These are phyloP conservation scores for Cutaneotrichosporon spelunceum DNA, from an alignment of 1,284 basidiomycete species.

Conservation along the genomic window DNA sequence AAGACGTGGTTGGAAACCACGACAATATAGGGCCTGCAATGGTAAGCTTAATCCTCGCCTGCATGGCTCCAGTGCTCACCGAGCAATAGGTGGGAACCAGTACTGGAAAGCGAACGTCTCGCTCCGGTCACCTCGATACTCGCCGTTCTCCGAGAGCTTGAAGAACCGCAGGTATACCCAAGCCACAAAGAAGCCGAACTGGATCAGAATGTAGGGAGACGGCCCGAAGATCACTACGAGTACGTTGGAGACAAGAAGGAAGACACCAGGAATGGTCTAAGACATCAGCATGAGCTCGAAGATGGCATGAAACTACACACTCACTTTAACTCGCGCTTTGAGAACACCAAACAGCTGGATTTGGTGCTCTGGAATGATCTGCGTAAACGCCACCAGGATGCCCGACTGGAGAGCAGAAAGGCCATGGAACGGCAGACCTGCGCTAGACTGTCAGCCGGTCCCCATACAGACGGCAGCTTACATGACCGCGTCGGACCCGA, in stretches of 20 bases:
- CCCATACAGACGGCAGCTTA: slow-evolving; percentile 54
- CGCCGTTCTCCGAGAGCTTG: slow-evolving; percentile 68
- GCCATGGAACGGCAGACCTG: slow-evolving; percentile 84
- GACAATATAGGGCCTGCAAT: slow-evolving; percentile 58
- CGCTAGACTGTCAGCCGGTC: slow-evolving; percentile 55
- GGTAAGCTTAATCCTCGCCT: slow-evolving; percentile 37
- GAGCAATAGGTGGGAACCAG: slow-evolving; percentile 93
- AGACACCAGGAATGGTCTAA: slow-evolving; percentile 86
- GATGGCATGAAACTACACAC: slow-evolving; percentile 17
- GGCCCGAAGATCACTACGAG: slow-evolving; percentile 83
- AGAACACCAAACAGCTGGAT: slow-evolving; percentile 84
- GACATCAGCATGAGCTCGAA: slow-evolving; percentile 1
- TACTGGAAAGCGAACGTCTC: slow-evolving; percentile 94
- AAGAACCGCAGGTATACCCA: slow-evolving; percentile 97
- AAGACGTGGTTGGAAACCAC: slow-evolving; percentile 68
- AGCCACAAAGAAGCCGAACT: slow-evolving; percentile 94
- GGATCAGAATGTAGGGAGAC: slow-evolving; percentile 92
- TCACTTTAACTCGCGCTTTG: slow-evolving; percentile 83
- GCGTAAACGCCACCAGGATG: slow-evolving; percentile 91
- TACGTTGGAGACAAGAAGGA: slow-evolving; percentile 85
- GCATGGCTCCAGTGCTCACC: slow-evolving; percentile 59
- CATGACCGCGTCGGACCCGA: slow-evolving; percentile 53
- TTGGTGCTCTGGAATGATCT: slow-evolving; percentile 96
- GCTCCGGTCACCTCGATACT: slow-evolving; percentile 73
- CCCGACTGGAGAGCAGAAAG: slow-evolving; percentile 87